These are phyloP conservation scores for Albugo laibachii DNA, from an alignment of 352 stramenopile genomes.

Conservation along the genomic window DNA sequence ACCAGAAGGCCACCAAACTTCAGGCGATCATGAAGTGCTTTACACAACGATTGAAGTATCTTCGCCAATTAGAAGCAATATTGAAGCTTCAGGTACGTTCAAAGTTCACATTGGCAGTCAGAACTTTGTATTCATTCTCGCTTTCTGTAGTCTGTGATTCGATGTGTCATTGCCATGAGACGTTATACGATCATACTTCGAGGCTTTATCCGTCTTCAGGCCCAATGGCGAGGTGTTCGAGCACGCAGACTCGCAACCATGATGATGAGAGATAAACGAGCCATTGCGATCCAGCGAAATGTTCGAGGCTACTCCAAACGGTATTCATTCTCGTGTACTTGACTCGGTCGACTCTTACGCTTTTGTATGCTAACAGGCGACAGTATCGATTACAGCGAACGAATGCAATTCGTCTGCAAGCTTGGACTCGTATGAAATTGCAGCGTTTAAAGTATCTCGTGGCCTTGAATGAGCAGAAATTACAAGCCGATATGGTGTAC, in stretches of 20 bases:
- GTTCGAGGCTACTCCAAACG: conserved; percentile 46
- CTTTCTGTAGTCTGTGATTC: conserved; percentile 32
- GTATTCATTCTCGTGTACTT: conserved; percentile 2
- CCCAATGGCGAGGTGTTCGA: conserved; percentile 45
- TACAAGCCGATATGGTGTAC: conserved; percentile 73
- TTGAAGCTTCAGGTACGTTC: conserved; percentile 45
- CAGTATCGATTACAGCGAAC: conserved; percentile 13
- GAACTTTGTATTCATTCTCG: not conserved
- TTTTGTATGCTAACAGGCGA: conserved; percentile 5
- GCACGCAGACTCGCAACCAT: conserved; percentile 38
- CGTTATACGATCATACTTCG: conserved; percentile 69
- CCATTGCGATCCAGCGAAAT: conserved; percentile 71
- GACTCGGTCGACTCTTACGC: not conserved
- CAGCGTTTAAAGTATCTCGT: conserved; percentile 57
- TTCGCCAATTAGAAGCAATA: conserved; percentile 52
- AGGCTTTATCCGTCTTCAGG: conserved; percentile 35
- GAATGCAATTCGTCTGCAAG: conserved; percentile 38
- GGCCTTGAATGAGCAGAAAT: conserved; percentile 53
- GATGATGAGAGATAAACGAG: conserved; percentile 66
- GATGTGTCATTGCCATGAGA: conserved; percentile 64
- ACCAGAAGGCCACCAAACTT: conserved; percentile 55
- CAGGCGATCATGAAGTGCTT: conserved; percentile 68
- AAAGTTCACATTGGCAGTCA: not conserved
- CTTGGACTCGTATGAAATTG: conserved; percentile 65
- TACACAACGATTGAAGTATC: conserved; percentile 50